Conservation (phyloP, 257 asterid genomes). For the Cynanchum wilfordii region DNA sequence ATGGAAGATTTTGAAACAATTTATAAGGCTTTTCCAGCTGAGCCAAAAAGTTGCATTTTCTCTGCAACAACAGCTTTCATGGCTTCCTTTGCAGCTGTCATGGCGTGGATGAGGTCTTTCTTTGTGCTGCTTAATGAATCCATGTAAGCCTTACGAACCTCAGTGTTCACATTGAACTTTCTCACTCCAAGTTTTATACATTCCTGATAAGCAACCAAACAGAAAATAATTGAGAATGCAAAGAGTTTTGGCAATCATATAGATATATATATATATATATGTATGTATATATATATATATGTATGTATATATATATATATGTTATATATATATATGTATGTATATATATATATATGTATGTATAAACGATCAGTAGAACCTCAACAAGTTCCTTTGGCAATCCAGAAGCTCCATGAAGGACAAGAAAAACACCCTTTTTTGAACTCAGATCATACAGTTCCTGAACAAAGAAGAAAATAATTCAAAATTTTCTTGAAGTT, state of each 20-base stretch:
- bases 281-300: background rate
- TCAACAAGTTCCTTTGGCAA: conserved; percentile 62
- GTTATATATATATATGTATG: no score
- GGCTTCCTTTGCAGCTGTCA: conserved; percentile 79
- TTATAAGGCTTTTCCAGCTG: conserved; percentile 67
- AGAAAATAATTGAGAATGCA: background rate
- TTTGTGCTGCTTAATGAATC: conserved; percentile 43
- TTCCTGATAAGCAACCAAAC: conserved; percentile 39
- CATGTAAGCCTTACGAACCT: conserved; percentile 86
- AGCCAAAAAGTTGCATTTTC: conserved; percentile 88
- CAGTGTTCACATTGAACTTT: conserved; percentile 94
- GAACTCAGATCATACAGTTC: conserved; percentile 65
- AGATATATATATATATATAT: no score
- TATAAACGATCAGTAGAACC: conserved; percentile 35
- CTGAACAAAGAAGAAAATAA: conserved; percentile 28
- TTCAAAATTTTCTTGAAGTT: background rate
- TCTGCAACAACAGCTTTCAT: conserved; percentile 84
- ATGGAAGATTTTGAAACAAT: background rate
- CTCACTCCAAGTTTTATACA: conserved; percentile 71
- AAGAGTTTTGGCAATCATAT: background rate
- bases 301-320: no score
- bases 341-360: background rate
- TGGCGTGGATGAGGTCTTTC: conserved; percentile 67
- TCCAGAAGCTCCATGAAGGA: conserved; percentile 98
- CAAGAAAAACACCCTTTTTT: conserved; percentile 67